Conservation (phyloP, 257 asterid genomes). For the Prunella vulgaris region DNA sequence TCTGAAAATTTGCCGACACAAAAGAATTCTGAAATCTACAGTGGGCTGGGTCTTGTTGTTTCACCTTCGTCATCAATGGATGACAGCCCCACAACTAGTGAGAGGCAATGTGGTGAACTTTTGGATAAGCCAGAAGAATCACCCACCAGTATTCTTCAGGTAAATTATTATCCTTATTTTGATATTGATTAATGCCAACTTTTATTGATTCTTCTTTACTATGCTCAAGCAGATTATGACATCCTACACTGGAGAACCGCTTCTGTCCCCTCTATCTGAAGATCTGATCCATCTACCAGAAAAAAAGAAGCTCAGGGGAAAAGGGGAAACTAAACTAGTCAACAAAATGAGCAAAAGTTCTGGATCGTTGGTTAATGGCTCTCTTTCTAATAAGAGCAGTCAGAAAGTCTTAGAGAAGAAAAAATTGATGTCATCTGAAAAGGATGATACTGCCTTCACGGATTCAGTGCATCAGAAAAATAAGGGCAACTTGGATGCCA, state of each 20-base stretch:
- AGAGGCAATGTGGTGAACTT: constrained; percentile 40
- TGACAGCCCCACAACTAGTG: constrained; percentile 62
- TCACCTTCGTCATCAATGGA: constrained; percentile 89
- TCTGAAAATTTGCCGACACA: constrained; percentile 57
- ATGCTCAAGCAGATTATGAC: constrained; percentile 75
- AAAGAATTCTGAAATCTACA: constrained; percentile 81
- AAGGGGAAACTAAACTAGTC: constrained; percentile 35
- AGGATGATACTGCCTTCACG: constrained; percentile 24
- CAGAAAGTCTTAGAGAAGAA: constrained; percentile 42
- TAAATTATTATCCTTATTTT: constrained; percentile 34
- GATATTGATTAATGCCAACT: constrained; percentile 3
- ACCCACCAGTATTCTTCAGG: constrained; percentile 93
- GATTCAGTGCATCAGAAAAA: constrained; percentile 30
- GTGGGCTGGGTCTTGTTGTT: constrained; percentile 92
- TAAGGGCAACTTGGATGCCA: constrained; percentile 23
- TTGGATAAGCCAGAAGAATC: constrained; percentile 57
- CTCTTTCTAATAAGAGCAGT: constrained; percentile 41
- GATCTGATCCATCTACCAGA: constrained; percentile 45
- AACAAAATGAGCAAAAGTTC: constrained; percentile 32
- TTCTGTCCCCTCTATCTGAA: constrained; percentile 79
- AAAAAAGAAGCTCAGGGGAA: constrained; percentile 40
- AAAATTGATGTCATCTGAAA: constrained; percentile 35
- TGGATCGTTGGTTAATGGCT: constrained; percentile 42
- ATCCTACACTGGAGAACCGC: constrained; percentile 48
- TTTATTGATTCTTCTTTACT: constrained; percentile 13